Base-by-base conservation (phyloP, 2,329 filamentous ascomycete genomes). In the Sporothrix phasma region DNA sequence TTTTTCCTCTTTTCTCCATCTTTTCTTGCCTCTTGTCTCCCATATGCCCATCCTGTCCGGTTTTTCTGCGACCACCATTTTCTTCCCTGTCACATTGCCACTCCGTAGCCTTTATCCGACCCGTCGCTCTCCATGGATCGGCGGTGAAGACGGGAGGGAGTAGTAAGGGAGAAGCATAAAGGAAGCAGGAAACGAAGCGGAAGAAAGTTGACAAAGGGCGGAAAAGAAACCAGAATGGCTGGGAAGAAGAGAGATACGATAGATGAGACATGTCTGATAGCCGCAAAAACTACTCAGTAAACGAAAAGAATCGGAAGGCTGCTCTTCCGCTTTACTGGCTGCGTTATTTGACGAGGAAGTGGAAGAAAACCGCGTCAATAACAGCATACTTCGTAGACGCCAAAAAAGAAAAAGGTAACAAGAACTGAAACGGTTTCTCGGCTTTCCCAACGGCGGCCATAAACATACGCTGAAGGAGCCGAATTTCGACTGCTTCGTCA, bases 11-110 rank as follows among this genome's bases (percentile, higher is more conserved):
- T 29, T 17, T 37, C 24, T 34, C 34, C 34, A 58, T 58, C 22
- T 22, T 37, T 8, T 34, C 29, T 37, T 22, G 51, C 39, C 31
- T 24, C 51, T 39, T 11, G 17, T 39, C 34, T 29, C 17, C 11
- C 47, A n/a, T n/a, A n/a, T n/a, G n/a, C n/a, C n/a, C n/a, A n/a
- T 53, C 29, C 13, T 26, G 8, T 22, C 24, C 4, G 29, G 6
- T 17, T 51, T n/a, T 22, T 39, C 37, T n/a, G 26, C 3, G 15
- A 37, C 29, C 15, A 29, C 39, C 58, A 24, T 5, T 47, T 61
- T 60, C 22, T 39, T 49, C 49, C 59, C 19, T 51, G 59, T 61
- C 59, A 61, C 58, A 61, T 51, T 61, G 43, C 45, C 29, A 26
- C 45, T n/a, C 58, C 43, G 41, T 15, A 43, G 10, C 19, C 24